Evolutionary conservation across 352 stramenopile genomes (phyloP), one percentile per base, ranked within the genome.

Genomic region (Pilasporangium apinafurcum): DNA sequence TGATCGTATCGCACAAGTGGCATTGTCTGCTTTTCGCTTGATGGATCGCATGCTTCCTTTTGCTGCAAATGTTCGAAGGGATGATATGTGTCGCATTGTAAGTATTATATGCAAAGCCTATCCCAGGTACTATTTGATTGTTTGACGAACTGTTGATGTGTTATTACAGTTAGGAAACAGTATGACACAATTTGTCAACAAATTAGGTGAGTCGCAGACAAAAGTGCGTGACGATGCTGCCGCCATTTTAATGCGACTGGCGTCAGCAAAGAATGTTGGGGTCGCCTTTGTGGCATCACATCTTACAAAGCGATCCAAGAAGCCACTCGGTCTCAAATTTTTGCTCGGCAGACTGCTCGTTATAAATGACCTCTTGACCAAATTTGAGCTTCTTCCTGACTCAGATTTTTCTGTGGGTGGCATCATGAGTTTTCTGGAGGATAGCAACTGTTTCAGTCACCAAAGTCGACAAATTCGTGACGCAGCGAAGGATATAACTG

Each of bases 391-490:
- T 2, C 5, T 67, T 1, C 48, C 68, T 0, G 64, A 72, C 18
- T 68, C 54, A 13, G 65, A 88, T 18, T 67, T 77, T 37, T 86
- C 77, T 5, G 50, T 77, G 8, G 37, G 62, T 44, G 67, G 62
- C 3, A 70, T 95, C 27, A 83, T 95, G 66, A 62, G 59, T 9
- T 92, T 94, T 49, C 44, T 92, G 1, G 84, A 92, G 42, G 79
- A 90, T 43, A 79, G 62, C 38, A 86, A 92, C 33, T 87, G 69
- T 28, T 89, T 96, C 49, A 66, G 66, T 8, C 90, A 97, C 43
- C 83, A 88, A 42, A 90, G 83, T 33, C 72, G 70, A 18, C 86
- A 97, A 26, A 86, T 97, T 12, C 78, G 89, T 13, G 86, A 97
- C 35, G 65, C 65, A 20, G 83, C 81, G 16, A 96, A 95, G 54